Base-by-base conservation (phyloP, 768 basidiomycete genomes). In the Lyophyllum atratum region DNA sequence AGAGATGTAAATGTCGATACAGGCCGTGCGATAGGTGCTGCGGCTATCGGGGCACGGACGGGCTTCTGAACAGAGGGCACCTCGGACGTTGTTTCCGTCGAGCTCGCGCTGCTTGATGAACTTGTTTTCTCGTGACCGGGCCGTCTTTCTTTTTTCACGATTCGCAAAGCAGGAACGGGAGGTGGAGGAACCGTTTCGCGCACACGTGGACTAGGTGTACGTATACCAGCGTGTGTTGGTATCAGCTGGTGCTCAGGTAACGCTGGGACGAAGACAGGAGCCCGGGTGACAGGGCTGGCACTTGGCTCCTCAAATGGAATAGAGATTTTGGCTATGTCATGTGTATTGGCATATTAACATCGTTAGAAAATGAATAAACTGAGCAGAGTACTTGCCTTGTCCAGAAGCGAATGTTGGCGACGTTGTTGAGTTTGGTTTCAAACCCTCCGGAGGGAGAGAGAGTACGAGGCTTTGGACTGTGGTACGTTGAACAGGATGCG, bases 101-200 rank as follows among this genome's bases (percentile, higher is more conserved):
- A 58, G 44, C 50, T 49, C 4, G 54, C 22, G 28, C 51, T 65
- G 19, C 58, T 58, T 9, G 58, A 47, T 33, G 65, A 62, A 40
- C 57, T 59, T 3, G 59, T 50, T 31, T 63, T 66, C 43, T 59
- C 58, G 52, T 67, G 63, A 34, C 46, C 61, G 24, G 50, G 33
- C 42, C 51, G 47, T 46, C 67, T 69, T 19, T 64, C 60, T 45
- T 80, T 72, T 59, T 83, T 84, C 25, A 83, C 74, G n/a, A 83
- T 80, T 29, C 73, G 76, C 37, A 82, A 65, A 43, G 76, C 82
- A 47, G 76, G 75, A 22, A 81, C 68, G 1, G 75, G 72, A 39
- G 69, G 70, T 5, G 76, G 77, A 40, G 70, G 74, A 37, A 60
- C 58, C 29, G 63, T 51, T 25, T 54, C 56, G 45, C 61, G 42